Base-by-base conservation (phyloP, 306 rosid genomes). In the Mimosa bimucronata region DNA sequence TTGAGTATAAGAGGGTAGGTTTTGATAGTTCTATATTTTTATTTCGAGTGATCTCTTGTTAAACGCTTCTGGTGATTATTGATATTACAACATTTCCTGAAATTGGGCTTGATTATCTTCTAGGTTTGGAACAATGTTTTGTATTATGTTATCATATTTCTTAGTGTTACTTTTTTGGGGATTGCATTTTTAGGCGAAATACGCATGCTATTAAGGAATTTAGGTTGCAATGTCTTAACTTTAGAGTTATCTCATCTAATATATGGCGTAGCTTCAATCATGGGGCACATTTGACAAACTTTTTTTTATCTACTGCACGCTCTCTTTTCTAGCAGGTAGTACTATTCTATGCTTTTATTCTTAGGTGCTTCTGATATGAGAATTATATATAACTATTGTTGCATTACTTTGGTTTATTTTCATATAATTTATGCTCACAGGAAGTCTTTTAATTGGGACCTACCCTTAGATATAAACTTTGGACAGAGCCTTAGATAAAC, bases 341-440 rank as follows among this genome's bases (percentile, higher is more conserved):
- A 57, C 37, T 37, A 62, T 76, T 50, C 48, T 5, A 38, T 66
- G 46, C 30, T 73, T 21, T 7, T 0, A 21, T 45, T 58, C 75
- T n/a, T 44, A 11, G 10, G n/a, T 72, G 48, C 28, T 75, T 65
- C 31, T 9, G 74, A 67, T 66, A 30, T 37, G 8, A 7, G 64
- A 52, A 40, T 42, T 74, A 31, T 48, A n/a, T n/a, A n/a, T n/a
- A n/a, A 45, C 29, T 71, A 62, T 62, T 41, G 69, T 38, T 67
- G 6, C 76, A 72, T 41, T 62, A 8, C 41, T 52, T 6, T 34
- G 38, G 2, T 69, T 66, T 73, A 45, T 55, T 79, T 85, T 76
- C 89, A 91, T 97, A 95, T 95, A 67, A 74, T 95, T 77, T 82
- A 74, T 86, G 94, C 94, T n/a, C n/a, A n/a, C n/a, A n/a, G n/a